A percentile compares a stretch with the other conserved stretches of the same genome.
Conservation (phyloP, 352 stramenopile species). For the Globisporangium ultimum region DNA sequence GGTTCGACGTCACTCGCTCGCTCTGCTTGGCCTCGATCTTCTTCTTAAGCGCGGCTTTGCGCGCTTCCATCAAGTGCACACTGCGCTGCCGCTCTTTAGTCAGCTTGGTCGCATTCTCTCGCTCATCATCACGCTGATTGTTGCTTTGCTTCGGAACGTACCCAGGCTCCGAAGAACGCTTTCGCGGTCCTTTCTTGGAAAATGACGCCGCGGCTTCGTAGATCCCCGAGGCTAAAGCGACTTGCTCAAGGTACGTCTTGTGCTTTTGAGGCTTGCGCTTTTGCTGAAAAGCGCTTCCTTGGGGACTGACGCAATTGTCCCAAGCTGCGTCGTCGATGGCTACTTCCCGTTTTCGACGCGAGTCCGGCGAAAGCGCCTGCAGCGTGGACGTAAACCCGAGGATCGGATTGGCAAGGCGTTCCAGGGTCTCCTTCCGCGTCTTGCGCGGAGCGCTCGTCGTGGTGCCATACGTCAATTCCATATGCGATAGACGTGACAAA, state of each 20-base stretch:
- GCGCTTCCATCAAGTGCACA: constrained; percentile 17
- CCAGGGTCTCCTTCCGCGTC: constrained; percentile 51
- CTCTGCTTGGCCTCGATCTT: constrained; percentile 23
- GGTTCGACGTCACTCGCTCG: neutral
- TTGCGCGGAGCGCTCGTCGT: constrained; percentile 35
- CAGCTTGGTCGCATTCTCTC: neutral
- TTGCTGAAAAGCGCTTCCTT: neutral
- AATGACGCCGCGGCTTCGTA: constrained; percentile 15
- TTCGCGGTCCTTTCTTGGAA: neutral
- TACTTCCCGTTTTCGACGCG: constrained; percentile 46
- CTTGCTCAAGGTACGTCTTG: constrained; percentile 13
- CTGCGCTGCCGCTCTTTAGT: neutral
- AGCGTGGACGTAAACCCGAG: constrained; percentile 62
- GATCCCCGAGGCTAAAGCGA: constrained; percentile 9
- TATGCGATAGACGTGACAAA: constrained; percentile 37
- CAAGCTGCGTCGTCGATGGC: constrained; percentile 15
- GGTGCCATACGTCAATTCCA: constrained; percentile 68
- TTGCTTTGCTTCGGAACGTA: neutral
- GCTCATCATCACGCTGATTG: constrained; percentile 20
- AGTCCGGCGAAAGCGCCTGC: constrained; percentile 48
- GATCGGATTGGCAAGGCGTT: constrained; percentile 68
- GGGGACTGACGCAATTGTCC: neutral
- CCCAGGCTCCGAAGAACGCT: neutral
- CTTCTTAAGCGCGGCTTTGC: constrained; percentile 41
- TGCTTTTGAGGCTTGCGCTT: constrained; percentile 3